Conservation (phyloP, 192 early-diverging fungal species). For the Linnemannia hyalina region DNA sequence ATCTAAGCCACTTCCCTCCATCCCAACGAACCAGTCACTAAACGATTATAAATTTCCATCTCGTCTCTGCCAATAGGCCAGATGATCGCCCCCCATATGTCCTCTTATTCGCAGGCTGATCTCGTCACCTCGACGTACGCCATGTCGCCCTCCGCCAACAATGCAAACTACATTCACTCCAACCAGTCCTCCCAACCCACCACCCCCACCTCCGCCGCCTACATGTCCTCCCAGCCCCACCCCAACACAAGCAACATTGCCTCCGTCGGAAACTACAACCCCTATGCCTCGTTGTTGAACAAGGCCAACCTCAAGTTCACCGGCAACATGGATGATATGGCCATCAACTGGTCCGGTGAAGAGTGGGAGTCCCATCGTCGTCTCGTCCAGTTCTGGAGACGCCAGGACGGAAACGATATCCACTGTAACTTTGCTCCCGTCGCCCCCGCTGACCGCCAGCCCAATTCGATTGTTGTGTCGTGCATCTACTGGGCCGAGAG, state of each 20-base stretch:
- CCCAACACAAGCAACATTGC: slow-evolving; percentile 29
- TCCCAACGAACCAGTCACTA: not conserved
- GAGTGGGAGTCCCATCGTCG: slow-evolving; percentile 76
- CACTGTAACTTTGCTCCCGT: slow-evolving; percentile 73
- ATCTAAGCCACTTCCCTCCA: not conserved
- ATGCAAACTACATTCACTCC: slow-evolving; percentile 23
- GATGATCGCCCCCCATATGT: slow-evolving; percentile 42
- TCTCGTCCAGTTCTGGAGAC: slow-evolving; percentile 82
- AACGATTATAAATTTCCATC: slow-evolving; percentile 6
- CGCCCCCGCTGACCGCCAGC: slow-evolving; percentile 67
- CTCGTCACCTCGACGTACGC: slow-evolving; percentile 30
- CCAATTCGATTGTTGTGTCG: slow-evolving; percentile 80
- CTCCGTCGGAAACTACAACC: slow-evolving; percentile 47
- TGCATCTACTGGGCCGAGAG: slow-evolving; percentile 85
- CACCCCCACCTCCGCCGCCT: slow-evolving; percentile 2
- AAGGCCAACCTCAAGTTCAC: slow-evolving; percentile 79
- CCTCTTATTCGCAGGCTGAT: slow-evolving; percentile 32
- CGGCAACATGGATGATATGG: slow-evolving; percentile 78
- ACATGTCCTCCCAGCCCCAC: slow-evolving; percentile 21
- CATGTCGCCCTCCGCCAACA: slow-evolving; percentile 19
- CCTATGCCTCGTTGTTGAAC: slow-evolving; percentile 76
- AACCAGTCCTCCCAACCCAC: slow-evolving; percentile 15
- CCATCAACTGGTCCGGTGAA: slow-evolving; percentile 73
- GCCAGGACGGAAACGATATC: slow-evolving; percentile 75
- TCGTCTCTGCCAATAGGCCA: slow-evolving; percentile 17